A percentile compares a stretch with the other conserved stretches of the same genome.
phyloP scores from a whole-genome alignment of 768 basidiomycete species.

The Tubosaeta brunneosetosa region DNA sequence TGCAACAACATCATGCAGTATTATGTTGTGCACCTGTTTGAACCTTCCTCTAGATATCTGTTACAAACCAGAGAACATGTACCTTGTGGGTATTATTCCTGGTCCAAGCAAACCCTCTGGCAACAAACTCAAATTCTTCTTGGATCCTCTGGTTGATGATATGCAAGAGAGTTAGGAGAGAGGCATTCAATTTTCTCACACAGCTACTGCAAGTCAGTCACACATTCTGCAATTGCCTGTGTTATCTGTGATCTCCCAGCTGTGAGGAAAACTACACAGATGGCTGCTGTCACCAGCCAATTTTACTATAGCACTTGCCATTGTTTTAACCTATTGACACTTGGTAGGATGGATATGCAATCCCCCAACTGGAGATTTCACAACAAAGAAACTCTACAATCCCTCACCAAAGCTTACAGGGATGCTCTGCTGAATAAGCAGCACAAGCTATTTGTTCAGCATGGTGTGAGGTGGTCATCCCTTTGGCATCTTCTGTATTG shows the following conservation, averaged over 20 bases:
- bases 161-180: slow-evolving; percentile 7
- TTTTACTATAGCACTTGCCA: slow-evolving; percentile 32
- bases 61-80: slow-evolving; percentile 33
- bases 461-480: slow-evolving; percentile 16
- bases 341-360: slow-evolving; percentile 1
- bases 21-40: slow-evolving; percentile 31
- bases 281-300: slow-evolving; percentile 20
- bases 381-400: not conserved
- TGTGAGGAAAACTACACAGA: slow-evolving; percentile 23
- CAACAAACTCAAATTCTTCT: slow-evolving; percentile 29
- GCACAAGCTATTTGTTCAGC: not conserved
- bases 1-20: slow-evolving; percentile 25
- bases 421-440: not conserved
- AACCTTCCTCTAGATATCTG: slow-evolving; percentile 31
- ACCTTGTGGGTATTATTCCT: too few relatives aligned
- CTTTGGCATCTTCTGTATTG: slow-evolving; percentile 26
- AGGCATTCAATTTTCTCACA: slow-evolving; percentile 7
- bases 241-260: slow-evolving; percentile 32
- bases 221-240: slow-evolving; percentile 11
- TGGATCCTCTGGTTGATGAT: slow-evolving; percentile 28
- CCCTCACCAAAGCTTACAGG: not conserved
- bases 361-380: not conserved
- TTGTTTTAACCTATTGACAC: slow-evolving; percentile 5
- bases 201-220: slow-evolving; percentile 9
- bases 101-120: slow-evolving; percentile 26